Conservation (phyloP, 768 basidiomycete species). For the Lentinula aciculospora region DNA sequence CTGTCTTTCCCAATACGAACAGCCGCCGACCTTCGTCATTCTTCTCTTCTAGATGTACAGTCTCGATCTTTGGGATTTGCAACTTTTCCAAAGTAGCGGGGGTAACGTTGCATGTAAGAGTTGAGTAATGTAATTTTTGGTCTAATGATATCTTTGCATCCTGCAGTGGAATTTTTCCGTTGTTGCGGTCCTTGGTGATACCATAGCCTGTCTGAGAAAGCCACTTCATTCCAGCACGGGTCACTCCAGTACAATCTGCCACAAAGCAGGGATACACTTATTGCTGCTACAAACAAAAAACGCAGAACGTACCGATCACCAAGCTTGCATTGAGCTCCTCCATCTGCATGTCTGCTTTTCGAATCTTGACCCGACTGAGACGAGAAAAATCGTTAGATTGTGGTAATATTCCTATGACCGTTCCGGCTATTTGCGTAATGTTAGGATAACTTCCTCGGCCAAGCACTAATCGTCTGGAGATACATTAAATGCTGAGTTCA, state of each 20-base stretch:
- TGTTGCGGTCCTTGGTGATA: background rate
- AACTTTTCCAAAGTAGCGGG: slow-evolving; percentile 6
- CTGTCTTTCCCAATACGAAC: background rate
- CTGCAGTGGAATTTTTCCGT: background rate
- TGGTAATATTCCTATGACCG: slow-evolving; percentile 10
- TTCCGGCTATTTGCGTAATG: slow-evolving; percentile 16
- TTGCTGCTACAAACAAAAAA: too few species aligned
- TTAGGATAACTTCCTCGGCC: slow-evolving; percentile 10
- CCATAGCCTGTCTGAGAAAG: slow-evolving; percentile 9
- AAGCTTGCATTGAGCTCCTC: slow-evolving; percentile 9
- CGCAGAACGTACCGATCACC: slow-evolving; percentile 13
- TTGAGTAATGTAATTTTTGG: slow-evolving; percentile 15
- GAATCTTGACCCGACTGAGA: slow-evolving; percentile 11
- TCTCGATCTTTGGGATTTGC: slow-evolving; percentile 5
- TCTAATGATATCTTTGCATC: slow-evolving; percentile 11
- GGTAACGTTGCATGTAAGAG: slow-evolving; percentile 10
- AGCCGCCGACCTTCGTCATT: slow-evolving; percentile 5
- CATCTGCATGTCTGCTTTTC: slow-evolving; percentile 2
- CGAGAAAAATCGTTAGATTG: background rate
- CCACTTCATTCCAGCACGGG: slow-evolving; percentile 13
- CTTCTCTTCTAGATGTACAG: slow-evolving; percentile 2
- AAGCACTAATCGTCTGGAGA: slow-evolving; percentile 10
- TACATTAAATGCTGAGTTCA: background rate
- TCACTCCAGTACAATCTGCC: slow-evolving; percentile 16
- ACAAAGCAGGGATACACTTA: background rate